phyloP scores from a whole-genome alignment of 306 rosid species.

The Sicyos baderoa region DNA sequence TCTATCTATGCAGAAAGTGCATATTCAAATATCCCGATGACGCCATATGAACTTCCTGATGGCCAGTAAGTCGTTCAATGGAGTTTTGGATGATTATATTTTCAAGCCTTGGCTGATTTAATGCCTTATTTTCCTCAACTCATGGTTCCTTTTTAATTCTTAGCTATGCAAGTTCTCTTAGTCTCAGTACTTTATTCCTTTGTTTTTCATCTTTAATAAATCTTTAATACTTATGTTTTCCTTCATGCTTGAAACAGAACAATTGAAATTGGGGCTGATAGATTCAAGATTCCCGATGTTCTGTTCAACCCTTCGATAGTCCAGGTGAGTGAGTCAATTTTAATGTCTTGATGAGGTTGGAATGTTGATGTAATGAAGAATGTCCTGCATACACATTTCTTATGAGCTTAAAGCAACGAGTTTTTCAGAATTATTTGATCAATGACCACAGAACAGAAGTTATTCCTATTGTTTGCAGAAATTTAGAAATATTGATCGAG shows the following conservation, averaged over 20 bases:
- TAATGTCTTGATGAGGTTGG: too few species aligned
- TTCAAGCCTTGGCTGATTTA: slow-evolving; percentile 1
- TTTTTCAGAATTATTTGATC: too few species aligned
- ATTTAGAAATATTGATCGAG: background rate
- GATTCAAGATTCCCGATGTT: slow-evolving; percentile 95
- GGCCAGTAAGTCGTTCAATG: slow-evolving; percentile 75
- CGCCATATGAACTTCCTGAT: slow-evolving; percentile 97
- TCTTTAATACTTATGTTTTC: background rate
- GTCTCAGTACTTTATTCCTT: background rate
- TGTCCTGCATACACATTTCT: background rate
- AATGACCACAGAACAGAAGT: background rate
- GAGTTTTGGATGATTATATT: slow-evolving; percentile 7
- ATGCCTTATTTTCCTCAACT: slow-evolving; percentile 5
- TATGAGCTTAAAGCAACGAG: slow-evolving; percentile 4
- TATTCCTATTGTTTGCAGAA: background rate
- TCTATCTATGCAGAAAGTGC: slow-evolving; percentile 54
- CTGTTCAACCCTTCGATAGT: slow-evolving; percentile 79
- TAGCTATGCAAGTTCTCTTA: background rate
- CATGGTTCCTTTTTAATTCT: background rate
- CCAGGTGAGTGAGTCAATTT: slow-evolving; percentile 77
- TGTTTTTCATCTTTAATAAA: slow-evolving; percentile 11
- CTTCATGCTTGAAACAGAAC: slow-evolving; percentile 44
- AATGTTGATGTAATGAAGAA: too few species aligned
- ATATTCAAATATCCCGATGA: slow-evolving; percentile 94
- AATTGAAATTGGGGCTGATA: slow-evolving; percentile 91